phyloP scores from a whole-genome alignment of 345 rosid species.

The Linum usitatissimum region DNA sequence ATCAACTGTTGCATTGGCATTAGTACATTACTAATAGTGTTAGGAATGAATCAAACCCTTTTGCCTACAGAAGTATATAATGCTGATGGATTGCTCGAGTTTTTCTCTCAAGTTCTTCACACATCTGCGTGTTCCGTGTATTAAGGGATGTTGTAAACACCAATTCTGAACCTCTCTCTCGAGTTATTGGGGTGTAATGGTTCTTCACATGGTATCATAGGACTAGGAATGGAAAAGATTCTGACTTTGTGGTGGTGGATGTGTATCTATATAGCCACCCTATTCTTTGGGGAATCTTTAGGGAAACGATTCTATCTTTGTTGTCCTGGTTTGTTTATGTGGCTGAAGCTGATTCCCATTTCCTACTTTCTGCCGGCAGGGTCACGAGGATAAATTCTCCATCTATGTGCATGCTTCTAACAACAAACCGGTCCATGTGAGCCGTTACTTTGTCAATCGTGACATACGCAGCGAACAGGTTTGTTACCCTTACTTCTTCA shows the following conservation, averaged over 20 bases:
- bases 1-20: constrained; percentile 1
- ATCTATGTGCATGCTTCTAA: constrained; percentile 75
- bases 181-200: no score
- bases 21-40: not conserved
- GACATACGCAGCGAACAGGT: constrained; percentile 74
- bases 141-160: no score
- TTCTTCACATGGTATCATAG: no score
- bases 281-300: no score
- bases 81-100: not conserved
- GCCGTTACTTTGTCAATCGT: constrained; percentile 60
- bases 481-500: constrained; percentile 3
- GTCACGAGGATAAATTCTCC: constrained; percentile 70
- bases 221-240: no score
- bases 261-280: no score
- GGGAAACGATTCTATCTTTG: no score
- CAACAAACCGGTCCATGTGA: constrained; percentile 55
- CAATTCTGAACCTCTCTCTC: no score
- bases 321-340: not conserved
- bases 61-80: not conserved
- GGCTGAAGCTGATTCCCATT: constrained; percentile 7
- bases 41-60: not conserved
- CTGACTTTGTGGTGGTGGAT: no score
- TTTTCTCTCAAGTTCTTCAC: no score
- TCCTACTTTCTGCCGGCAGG: constrained; percentile 28
- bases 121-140: no score